Evolutionary conservation across 2,329 filamentous ascomycete genomes (phyloP).

Genomic region (Dothistroma pini): DNA sequence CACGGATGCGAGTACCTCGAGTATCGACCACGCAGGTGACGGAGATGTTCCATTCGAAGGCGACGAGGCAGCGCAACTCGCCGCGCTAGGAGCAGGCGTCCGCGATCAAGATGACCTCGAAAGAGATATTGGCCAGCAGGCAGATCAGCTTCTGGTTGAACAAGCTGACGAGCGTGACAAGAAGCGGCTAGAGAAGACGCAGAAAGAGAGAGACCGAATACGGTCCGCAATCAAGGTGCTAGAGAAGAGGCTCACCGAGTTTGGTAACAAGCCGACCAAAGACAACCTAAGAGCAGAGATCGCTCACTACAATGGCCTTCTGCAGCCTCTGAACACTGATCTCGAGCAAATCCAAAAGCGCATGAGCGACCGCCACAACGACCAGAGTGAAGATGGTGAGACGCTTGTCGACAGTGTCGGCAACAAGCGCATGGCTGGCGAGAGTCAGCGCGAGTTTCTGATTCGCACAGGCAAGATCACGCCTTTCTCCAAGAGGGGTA

Average conservation of each 20-base stretch:
- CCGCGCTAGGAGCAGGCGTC: constrained; percentile 45
- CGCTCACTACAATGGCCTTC: constrained; percentile 60
- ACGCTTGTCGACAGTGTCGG: constrained; percentile 45
- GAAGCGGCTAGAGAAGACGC: constrained; percentile 58
- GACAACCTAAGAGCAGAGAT: constrained; percentile 63
- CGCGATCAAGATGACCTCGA: constrained; percentile 88
- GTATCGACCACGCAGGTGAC: not conserved
- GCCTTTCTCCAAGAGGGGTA: constrained; percentile 78
- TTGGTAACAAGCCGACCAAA: constrained; percentile 53
- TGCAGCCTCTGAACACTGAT: constrained; percentile 65
- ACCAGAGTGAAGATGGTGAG: constrained; percentile 43
- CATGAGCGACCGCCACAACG: constrained; percentile 69
- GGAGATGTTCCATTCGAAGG: constrained; percentile 4
- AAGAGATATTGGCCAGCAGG: constrained; percentile 71
- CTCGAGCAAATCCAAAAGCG: constrained; percentile 75
- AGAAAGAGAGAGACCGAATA: constrained; percentile 54
- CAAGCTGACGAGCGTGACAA: constrained; percentile 62
- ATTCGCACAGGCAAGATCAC: constrained; percentile 98
- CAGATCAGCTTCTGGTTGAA: constrained; percentile 57
- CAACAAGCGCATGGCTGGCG: constrained; percentile 66
- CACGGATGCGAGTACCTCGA: not conserved
- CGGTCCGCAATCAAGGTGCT: constrained; percentile 61
- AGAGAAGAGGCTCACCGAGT: constrained; percentile 54
- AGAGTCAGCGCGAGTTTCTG: constrained; percentile 82
- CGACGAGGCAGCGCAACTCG: constrained; percentile 41